A percentile compares a stretch with the other conserved stretches of the same genome.
Conservation (phyloP, 257 asterid genomes). For the Nicotiana otophora region DNA sequence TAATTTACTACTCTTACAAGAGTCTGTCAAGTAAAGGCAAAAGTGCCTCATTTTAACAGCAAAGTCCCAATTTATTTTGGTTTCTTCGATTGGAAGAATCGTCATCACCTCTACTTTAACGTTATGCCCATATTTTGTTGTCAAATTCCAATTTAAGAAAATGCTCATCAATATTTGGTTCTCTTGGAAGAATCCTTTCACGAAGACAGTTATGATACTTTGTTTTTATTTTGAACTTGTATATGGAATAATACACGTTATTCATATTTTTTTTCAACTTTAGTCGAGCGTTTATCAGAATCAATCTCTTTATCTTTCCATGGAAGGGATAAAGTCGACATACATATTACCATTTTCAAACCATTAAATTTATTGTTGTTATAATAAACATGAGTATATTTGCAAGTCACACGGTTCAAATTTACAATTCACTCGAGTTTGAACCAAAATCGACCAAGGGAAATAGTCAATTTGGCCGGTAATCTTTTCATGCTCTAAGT, state of each 20-base stretch:
- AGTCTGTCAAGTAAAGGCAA: not conserved
- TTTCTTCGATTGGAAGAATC: not conserved
- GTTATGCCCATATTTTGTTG: not conserved
- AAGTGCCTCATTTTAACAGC: not conserved
- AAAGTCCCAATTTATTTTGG: not conserved
- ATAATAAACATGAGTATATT: too few species aligned
- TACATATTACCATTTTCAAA: too few species aligned
- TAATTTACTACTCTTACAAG: not conserved
- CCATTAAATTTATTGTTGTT: too few species aligned
- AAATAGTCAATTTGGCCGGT: too few species aligned
- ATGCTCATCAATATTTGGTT: not conserved
- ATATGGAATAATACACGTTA: not conserved
- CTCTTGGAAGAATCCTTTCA: not conserved
- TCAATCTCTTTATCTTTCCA: too few species aligned
- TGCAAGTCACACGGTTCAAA: too few species aligned
- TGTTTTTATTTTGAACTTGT: constrained; percentile 3
- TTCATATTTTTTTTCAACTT: not conserved
- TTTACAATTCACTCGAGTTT: too few species aligned
- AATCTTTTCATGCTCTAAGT: too few species aligned
- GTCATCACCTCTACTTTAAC: not conserved
- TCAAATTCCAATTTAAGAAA: not conserved
- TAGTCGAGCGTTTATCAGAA: too few species aligned
- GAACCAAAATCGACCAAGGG: too few species aligned
- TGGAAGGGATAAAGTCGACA: too few species aligned
- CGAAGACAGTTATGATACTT: not conserved